Evolutionary conservation across 2,329 filamentous ascomycete genomes (phyloP), one percentile per base, ranked within the genome.

Genomic region (Lachnellula cervina): DNA sequence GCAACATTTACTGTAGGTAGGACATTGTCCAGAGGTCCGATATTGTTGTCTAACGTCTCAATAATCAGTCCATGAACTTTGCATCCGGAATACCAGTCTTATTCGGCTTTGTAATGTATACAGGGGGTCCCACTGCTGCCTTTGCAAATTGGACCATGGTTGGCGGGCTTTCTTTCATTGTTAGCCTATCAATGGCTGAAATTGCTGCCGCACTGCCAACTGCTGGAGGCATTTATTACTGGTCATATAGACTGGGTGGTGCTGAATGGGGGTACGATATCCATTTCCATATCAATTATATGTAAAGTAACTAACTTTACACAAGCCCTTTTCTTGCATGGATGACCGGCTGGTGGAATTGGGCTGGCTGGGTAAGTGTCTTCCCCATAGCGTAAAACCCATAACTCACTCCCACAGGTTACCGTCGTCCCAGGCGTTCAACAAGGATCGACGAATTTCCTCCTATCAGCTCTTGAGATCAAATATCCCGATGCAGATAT

Each of bases 341-440:
- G 71, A 71, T 73, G 69, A 73, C 72, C 23, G 72, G 70, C 4
- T 73, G 72, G 71, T 74, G 69, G 70, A 73, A 73, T 56, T 73
- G 68, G 67, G 65, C 65, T 13, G 57, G 60, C 52, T 61, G 59
- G 58, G 54, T 60, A 57, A 40, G 25, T 37, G 1, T 21, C 16
- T 13, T 44, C 11, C 11, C 42, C 21, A 44, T 19, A 19, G 23
- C n/a, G 19, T 44, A 44, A 44, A 43, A 19, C 42, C 28, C 7
- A 32, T 9, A 32, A 32, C 7, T 32, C 28, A 32, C 28, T 13
- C 19, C 4, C 25, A 25, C 23, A 61, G 60, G 51, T 64, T 25
- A 65, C 63, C 37, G 68, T 73, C n/a, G 71, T 73, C 0, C 72
- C 72, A 1, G 72, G 71, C 7, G 70, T 72, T 2, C 71, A 72